Base-by-base conservation (phyloP, 306 rosid genomes). In the Glycine tomentella region DNA sequence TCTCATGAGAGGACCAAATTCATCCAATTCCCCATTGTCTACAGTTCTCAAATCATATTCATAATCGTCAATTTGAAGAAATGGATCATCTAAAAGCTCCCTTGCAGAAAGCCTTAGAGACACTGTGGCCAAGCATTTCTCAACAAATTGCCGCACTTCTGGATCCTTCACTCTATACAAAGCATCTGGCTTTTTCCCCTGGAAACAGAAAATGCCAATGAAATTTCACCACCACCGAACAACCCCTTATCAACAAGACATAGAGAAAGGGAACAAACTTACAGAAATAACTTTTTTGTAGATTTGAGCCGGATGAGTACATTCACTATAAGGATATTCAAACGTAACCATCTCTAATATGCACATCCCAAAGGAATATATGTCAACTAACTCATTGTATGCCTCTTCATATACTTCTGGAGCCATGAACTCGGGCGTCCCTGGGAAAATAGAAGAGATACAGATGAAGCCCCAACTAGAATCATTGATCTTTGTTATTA, bases 341-440 rank as follows among this genome's bases (percentile, higher is more conserved):
- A 91, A 95, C 55, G 99, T 93, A 48, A 93, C 94, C 97, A 95
- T 90, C 86, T 95, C 99, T 85, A 95, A 87, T 84, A 95, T 65
- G 90, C 99, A 95, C 99, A 95, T 95, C 72, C 99, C 99, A 87
- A 95, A 95, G 78, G 99, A 95, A 87, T 95, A 95, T 72, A 95
- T 90, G 86, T 95, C 99, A 53, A 95, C 97, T 72, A 95, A 86
- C 87, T 95, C 99, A 85, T 95, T 90, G 63, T 95, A 95, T 55
- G 93, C 95, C 91, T 93, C 99, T 84, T 91, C 92, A 76, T 95
- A 95, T 13, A 95, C 98, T 85, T 95, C 99, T 3, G 99, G 99
- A 69, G 99, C 99, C 99, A 95, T 95, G 88, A 95, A 95, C 83
- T 95, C 99, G 0, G 99, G 99, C 5, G 99, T 93, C 84, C 99